Percentiles rank a stretch among this genome's conserved stretches.
These are phyloP conservation scores for Solanum piurae DNA, from an alignment of 257 asterid species.

Conservation along the genomic window DNA sequence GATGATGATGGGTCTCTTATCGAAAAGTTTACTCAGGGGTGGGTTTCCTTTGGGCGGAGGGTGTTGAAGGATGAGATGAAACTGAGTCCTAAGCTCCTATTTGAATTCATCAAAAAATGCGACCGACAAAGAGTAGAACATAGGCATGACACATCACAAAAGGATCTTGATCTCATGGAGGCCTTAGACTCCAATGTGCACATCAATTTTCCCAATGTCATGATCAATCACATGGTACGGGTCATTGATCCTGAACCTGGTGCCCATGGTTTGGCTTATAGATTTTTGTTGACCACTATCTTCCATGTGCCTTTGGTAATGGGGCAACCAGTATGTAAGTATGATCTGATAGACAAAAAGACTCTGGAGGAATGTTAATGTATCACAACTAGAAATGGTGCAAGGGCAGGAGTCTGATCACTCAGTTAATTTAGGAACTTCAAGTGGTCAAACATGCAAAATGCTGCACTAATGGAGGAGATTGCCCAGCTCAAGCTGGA, in stretches of 20 bases:
- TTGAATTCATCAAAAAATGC: neutral
- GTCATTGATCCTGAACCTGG: neutral
- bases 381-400: neutral
- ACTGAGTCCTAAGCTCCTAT: neutral
- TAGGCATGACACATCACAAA: neutral
- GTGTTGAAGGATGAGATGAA: neutral
- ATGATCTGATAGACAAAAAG: too few species aligned
- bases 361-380: neutral
- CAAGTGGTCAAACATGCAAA: too few species aligned
- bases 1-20: too few species aligned
- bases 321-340: neutral
- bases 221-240: neutral
- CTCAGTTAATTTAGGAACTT: neutral
- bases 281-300: neutral
- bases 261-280: neutral
- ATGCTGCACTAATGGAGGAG: neutral
- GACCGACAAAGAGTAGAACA: neutral
- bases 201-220: neutral
- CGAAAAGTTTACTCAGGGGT: rapidly evolving
- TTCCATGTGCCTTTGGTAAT: neutral
- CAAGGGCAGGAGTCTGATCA: neutral
- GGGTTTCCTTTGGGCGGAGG: neutral
- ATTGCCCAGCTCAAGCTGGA: too few species aligned
- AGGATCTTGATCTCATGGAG: neutral
- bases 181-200: neutral